These are phyloP conservation scores for Geotrichum siamense DNA, from an alignment of 1,139 yeast genomes.

Conservation along the genomic window DNA sequence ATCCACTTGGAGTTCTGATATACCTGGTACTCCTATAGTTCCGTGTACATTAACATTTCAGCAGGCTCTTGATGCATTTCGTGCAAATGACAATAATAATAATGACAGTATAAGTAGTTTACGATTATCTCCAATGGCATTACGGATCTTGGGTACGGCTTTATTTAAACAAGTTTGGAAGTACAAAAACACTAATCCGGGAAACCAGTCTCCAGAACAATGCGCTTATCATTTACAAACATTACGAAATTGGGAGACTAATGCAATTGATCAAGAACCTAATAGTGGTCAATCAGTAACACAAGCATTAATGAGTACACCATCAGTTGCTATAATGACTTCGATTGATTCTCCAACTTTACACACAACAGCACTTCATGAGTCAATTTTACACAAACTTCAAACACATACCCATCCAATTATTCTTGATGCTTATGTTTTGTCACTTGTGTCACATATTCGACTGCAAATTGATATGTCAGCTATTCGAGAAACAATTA, in stretches of 20 bases:
- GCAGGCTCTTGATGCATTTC: constrained; percentile 17
- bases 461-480: constrained; percentile 26
- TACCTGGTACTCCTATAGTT: constrained; percentile 2
- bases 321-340: constrained; percentile 8
- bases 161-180: constrained; percentile 11
- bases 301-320: constrained; percentile 10
- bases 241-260: not conserved
- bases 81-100: not conserved
- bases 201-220: not conserved
- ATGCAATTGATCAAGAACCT: constrained; percentile 24
- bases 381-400: constrained; percentile 19
- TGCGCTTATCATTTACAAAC: not conserved
- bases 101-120: not conserved
- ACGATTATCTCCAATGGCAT: constrained; percentile 15
- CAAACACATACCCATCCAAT: constrained; percentile 24
- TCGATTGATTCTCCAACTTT: constrained; percentile 5
- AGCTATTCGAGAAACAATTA: constrained; percentile 19
- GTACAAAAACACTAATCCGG: constrained; percentile 1
- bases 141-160: constrained; percentile 13
- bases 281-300: constrained; percentile 26
- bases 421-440: constrained; percentile 11
- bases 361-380: not conserved
- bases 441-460: constrained; percentile 23
- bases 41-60: constrained; percentile 14
- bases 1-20: constrained; percentile 28